A percentile compares a stretch with the other conserved stretches of the same genome.
Evolutionary conservation across 352 stramenopile genomes (phyloP).

Genomic region (Phytophthora tentaculata): DNA sequence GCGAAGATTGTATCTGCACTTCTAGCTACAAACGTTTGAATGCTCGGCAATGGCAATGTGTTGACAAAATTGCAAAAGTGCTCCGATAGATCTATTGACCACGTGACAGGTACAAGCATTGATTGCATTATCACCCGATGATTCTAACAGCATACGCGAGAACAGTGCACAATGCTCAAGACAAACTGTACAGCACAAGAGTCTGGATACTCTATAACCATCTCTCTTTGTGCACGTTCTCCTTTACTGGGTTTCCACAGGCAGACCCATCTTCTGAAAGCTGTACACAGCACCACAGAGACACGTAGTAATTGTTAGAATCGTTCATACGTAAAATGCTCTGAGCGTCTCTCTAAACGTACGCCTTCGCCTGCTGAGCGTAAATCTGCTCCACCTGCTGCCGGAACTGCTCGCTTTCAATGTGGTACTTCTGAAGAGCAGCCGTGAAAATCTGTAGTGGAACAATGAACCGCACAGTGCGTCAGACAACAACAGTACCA

Average conservation of each 20-base stretch:
- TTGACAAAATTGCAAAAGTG: slow-evolving; percentile 19
- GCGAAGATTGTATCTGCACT: background rate
- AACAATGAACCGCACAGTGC: background rate
- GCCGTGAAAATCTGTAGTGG: slow-evolving; percentile 61
- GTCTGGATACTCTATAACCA: slow-evolving; percentile 3
- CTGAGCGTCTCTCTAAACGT: slow-evolving; percentile 39
- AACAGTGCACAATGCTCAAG: slow-evolving; percentile 5
- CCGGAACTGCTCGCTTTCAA: slow-evolving; percentile 67
- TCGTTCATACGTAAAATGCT: background rate
- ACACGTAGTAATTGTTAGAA: slow-evolving; percentile 5
- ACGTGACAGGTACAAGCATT: background rate
- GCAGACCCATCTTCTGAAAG: slow-evolving; percentile 74
- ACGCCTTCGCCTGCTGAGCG: slow-evolving; percentile 69
- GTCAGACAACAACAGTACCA: background rate
- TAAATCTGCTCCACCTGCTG: slow-evolving; percentile 79
- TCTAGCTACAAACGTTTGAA: background rate
- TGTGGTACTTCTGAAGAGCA: slow-evolving; percentile 73
- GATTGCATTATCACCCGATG: background rate
- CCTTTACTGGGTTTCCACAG: slow-evolving; percentile 57
- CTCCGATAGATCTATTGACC: slow-evolving; percentile 18
- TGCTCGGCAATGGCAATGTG: background rate
- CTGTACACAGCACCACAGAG: slow-evolving; percentile 43
- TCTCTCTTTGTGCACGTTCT: background rate
- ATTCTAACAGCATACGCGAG: slow-evolving; percentile 9
- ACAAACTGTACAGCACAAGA: slow-evolving; percentile 13